These are phyloP conservation scores for Ophiocordyceps camponoti-leonardi DNA, from an alignment of 2,329 filamentous ascomycete species.

Conservation along the genomic window DNA sequence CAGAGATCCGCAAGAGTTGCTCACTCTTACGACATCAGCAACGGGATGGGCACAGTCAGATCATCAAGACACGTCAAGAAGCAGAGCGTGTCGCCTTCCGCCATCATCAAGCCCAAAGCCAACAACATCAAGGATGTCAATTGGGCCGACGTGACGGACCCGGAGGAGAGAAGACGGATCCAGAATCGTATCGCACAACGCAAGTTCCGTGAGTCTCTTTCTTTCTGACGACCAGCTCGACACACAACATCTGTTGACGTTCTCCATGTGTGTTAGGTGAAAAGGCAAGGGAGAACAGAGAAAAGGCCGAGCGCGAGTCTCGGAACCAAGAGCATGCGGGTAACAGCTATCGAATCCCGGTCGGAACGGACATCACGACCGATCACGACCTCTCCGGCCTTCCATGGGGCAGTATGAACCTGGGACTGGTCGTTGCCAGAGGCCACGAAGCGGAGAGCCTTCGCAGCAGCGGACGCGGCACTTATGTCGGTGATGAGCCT, in stretches of 20 bases:
- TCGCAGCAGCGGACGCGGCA: conserved; percentile 22
- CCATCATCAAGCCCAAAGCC: conserved; percentile 24
- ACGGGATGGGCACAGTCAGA: conserved; percentile 1
- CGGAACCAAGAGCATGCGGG: conserved; percentile 47
- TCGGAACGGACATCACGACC: conserved; percentile 33
- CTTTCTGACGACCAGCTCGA: neutral
- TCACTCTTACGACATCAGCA: neutral
- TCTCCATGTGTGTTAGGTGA: conserved; percentile 35
- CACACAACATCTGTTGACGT: neutral
- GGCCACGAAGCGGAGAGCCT: conserved; percentile 32
- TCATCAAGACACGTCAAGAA: conserved; percentile 9
- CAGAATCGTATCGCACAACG: conserved; percentile 63
- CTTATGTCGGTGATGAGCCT: conserved; percentile 17
- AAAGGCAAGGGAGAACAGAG: conserved; percentile 50
- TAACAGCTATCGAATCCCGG: conserved; percentile 44
- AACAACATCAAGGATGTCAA: conserved; percentile 32
- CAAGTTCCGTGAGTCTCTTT: conserved; percentile 46
- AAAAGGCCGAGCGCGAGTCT: conserved; percentile 43
- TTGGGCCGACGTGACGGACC: conserved; percentile 54
- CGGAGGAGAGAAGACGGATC: conserved; percentile 53
- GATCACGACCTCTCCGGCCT: conserved; percentile 42
- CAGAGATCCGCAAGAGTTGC: conserved; percentile 4
- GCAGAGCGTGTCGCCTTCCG: conserved; percentile 12
- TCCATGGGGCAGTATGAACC: conserved; percentile 54
- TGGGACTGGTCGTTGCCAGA: conserved; percentile 33